These are phyloP conservation scores for Pestalotiopsis sp. DNA, from an alignment of 2,329 filamentous ascomycete species.

Conservation along the genomic window DNA sequence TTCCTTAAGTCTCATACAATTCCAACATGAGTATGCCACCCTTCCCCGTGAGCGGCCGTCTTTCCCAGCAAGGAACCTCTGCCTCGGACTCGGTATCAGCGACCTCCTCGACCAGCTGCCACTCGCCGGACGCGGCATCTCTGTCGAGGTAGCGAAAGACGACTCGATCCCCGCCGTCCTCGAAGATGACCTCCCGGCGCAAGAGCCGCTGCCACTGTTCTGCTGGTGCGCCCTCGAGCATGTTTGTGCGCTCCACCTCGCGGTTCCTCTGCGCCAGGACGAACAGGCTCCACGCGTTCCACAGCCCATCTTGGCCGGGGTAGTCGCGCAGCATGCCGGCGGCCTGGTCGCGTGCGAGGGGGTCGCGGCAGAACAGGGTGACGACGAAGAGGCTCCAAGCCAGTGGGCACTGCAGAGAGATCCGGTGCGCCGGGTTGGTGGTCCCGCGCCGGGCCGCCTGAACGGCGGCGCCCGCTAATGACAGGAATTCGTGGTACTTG, in stretches of 20 bases:
- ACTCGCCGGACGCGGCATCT: slow-evolving; percentile 16
- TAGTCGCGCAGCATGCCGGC: slow-evolving; percentile 34
- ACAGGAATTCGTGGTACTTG: slow-evolving; percentile 36
- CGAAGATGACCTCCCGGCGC: slow-evolving; percentile 37
- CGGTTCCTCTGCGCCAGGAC: slow-evolving; percentile 28
- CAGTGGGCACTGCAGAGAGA: slow-evolving; percentile 34
- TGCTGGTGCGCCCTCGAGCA: slow-evolving; percentile 26
- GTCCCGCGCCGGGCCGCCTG: slow-evolving; percentile 18
- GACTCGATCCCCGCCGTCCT: slow-evolving; percentile 35
- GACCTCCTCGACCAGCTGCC: slow-evolving; percentile 23
- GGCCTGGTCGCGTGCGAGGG: slow-evolving; percentile 34
- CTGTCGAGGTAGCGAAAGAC: slow-evolving; percentile 34
- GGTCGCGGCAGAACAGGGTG: slow-evolving; percentile 34
- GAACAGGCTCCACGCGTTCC: slow-evolving; percentile 31
- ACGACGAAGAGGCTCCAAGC: slow-evolving; percentile 26
- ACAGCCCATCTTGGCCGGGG: slow-evolving; percentile 36
- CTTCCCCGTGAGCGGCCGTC: slow-evolving; percentile 18
- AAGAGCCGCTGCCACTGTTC: slow-evolving; percentile 37
- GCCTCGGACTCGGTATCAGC: slow-evolving; percentile 16
- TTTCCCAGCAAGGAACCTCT: slow-evolving; percentile 17
- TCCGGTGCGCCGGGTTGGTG: slow-evolving; percentile 25
- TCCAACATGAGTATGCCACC: slow-evolving; percentile 21
- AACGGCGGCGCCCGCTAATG: slow-evolving; percentile 31
- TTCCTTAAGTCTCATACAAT: not conserved
- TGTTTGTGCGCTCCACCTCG: slow-evolving; percentile 31